These are phyloP conservation scores for Chlorella sp. DNA, from an alignment of 139 green algal species.

Conservation along the genomic window DNA sequence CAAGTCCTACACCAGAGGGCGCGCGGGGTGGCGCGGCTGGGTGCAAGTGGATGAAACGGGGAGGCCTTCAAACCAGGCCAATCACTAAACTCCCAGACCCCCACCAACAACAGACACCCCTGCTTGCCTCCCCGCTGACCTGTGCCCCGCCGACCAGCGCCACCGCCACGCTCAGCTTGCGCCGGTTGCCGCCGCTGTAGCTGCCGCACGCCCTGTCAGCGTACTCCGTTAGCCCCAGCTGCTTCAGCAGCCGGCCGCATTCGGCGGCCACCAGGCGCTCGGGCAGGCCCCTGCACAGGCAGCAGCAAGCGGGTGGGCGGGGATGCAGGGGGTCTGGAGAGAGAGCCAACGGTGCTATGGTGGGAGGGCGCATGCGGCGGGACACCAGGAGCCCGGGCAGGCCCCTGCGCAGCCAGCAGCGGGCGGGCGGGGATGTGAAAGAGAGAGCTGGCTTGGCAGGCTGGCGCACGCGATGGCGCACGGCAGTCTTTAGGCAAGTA, in stretches of 20 bases:
- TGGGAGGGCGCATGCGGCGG: conserved; percentile 22
- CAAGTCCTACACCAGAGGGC: too few relatives aligned
- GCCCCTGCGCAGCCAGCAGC: conserved; percentile 25
- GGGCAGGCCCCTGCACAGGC: conserved; percentile 50
- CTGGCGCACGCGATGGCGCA: neutral
- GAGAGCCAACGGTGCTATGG: too few relatives aligned
- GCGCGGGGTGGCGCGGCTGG: too few relatives aligned
- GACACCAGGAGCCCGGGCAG: conserved; percentile 44
- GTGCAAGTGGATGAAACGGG: too few relatives aligned
- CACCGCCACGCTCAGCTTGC: conserved; percentile 79
- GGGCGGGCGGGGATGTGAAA: neutral
- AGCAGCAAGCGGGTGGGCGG: too few relatives aligned
- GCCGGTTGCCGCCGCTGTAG: conserved; percentile 79
- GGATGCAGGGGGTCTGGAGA: neutral
- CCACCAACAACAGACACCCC: neutral
- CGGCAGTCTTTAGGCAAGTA: too few relatives aligned
- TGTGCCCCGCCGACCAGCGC: conserved; percentile 74
- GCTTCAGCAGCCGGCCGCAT: conserved; percentile 54
- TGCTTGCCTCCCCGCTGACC: neutral
- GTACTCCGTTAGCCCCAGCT: conserved; percentile 60
- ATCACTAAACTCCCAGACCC: neutral
- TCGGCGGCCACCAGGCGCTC: conserved; percentile 23
- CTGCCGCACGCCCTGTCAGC: conserved; percentile 53
- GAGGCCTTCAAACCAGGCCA: neutral
- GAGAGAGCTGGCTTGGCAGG: neutral